Evolutionary conservation across 2,329 filamentous ascomycete species (phyloP).

Genomic region (Aspergillus ustus): DNA sequence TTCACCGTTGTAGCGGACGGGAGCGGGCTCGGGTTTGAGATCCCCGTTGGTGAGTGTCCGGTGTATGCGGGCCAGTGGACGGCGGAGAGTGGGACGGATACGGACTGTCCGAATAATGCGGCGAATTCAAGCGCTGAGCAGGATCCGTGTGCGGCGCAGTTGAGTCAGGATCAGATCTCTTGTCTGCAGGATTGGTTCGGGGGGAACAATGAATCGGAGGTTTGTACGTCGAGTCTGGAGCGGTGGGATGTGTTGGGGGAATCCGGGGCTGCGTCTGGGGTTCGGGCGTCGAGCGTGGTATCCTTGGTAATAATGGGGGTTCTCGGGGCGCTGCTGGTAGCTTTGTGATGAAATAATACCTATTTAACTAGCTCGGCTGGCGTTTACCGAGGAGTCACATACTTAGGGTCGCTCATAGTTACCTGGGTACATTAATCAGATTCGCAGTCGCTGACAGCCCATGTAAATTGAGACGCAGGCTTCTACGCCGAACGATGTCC

Average conservation of each 20-base stretch:
- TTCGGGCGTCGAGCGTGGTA: neutral
- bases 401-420: too few relatives aligned
- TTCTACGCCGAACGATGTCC: too few relatives aligned
- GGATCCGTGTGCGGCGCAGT: slow-evolving; percentile 1
- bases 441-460: too few relatives aligned
- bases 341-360: too few relatives aligned
- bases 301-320: neutral
- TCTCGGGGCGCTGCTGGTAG: neutral
- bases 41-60: neutral
- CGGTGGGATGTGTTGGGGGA: slow-evolving; percentile 3
- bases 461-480: too few relatives aligned
- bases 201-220: slow-evolving; percentile 10
- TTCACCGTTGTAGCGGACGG: slow-evolving; percentile 8
- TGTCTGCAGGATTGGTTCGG: slow-evolving; percentile 6
- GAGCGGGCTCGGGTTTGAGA: slow-evolving; percentile 3
- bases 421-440: too few relatives aligned
- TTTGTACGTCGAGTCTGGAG: neutral
- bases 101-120: neutral
- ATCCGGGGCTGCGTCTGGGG: neutral
- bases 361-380: too few relatives aligned
- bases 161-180: neutral
- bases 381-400: too few relatives aligned
- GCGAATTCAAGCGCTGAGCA: neutral
- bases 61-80: neutral
- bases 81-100: neutral